Conservation (phyloP, 495 filamentous ascomycete species). For the Aspergillus sclerotiicarbonarius region DNA sequence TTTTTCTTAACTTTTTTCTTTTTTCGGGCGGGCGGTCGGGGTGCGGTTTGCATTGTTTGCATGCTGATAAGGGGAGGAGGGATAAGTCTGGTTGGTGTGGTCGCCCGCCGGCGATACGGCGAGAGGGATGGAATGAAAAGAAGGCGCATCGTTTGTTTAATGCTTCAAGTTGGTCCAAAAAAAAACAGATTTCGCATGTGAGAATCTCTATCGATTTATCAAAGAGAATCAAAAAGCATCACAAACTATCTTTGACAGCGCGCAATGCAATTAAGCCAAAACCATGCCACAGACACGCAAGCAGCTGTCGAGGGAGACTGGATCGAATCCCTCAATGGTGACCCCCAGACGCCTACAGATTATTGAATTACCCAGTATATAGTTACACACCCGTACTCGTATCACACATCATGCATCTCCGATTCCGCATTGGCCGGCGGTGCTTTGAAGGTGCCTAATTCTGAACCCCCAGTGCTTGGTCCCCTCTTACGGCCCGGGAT, state of each 20-base stretch:
- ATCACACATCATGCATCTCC: constrained; percentile 29
- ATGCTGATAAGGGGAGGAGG: constrained; percentile 32
- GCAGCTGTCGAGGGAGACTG: constrained; percentile 1
- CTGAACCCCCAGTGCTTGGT: constrained; percentile 70
- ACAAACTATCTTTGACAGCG: not conserved
- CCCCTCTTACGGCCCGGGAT: constrained; percentile 71
- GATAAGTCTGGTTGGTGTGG: not conserved
- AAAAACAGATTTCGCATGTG: not conserved
- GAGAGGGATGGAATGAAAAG: not conserved
- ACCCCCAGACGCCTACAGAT: constrained; percentile 5
- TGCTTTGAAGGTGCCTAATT: constrained; percentile 57
- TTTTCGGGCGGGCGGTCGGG: constrained; percentile 22
- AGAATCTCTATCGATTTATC: constrained; percentile 9
- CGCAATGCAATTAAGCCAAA: not conserved
- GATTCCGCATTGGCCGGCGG: constrained; percentile 26
- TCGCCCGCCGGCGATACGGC: no score
- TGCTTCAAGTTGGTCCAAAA: not conserved
- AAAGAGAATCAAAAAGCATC: not conserved
- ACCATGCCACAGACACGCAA: not conserved
- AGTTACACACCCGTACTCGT: not conserved
- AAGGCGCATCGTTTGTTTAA: not conserved
- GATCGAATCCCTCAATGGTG: not conserved
- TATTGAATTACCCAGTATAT: constrained; percentile 3
- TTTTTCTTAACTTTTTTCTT: constrained; percentile 36
- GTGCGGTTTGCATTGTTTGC: constrained; percentile 34